These are phyloP conservation scores for Coniochaeta sp. DNA, from an alignment of 2,329 filamentous ascomycete species.

Conservation along the genomic window DNA sequence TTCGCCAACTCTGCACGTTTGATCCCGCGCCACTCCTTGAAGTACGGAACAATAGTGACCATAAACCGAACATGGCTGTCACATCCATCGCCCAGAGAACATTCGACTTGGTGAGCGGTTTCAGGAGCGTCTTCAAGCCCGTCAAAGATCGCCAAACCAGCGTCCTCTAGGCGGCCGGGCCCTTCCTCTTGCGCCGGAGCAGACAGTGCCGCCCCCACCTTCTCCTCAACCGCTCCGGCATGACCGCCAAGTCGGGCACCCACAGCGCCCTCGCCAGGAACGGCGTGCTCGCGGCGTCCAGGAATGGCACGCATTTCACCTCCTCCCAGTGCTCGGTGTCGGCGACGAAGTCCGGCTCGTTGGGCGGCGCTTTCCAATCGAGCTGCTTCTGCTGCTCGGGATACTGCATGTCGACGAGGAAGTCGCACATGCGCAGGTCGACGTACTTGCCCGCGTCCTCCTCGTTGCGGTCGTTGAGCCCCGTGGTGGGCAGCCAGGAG, in stretches of 20 bases:
- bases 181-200: slow-evolving; percentile 47
- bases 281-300: slow-evolving; percentile 71
- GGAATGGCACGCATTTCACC: slow-evolving; percentile 68
- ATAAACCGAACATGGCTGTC: no score
- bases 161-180: neutral
- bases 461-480: slow-evolving; percentile 87
- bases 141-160: neutral
- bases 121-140: no score
- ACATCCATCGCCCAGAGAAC: no score
- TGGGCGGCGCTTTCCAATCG: slow-evolving; percentile 39
- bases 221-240: slow-evolving; percentile 64
- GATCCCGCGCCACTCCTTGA: no score
- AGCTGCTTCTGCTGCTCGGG: slow-evolving; percentile 39
- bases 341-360: slow-evolving; percentile 75
- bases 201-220: slow-evolving; percentile 89
- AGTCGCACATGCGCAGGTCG: slow-evolving; percentile 67
- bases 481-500: slow-evolving; percentile 73
- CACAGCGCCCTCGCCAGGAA: slow-evolving; percentile 71
- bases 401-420: slow-evolving; percentile 83
- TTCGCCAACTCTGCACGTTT: no score
- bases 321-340: slow-evolving; percentile 72
- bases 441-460: slow-evolving; percentile 86
- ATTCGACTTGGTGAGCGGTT: no score
- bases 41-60: no score
- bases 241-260: slow-evolving; percentile 63